Percentiles rank a stretch among this genome's conserved stretches.
phyloP scores from a whole-genome alignment of 306 rosid genomes.

The Dalbergia oliveri region DNA sequence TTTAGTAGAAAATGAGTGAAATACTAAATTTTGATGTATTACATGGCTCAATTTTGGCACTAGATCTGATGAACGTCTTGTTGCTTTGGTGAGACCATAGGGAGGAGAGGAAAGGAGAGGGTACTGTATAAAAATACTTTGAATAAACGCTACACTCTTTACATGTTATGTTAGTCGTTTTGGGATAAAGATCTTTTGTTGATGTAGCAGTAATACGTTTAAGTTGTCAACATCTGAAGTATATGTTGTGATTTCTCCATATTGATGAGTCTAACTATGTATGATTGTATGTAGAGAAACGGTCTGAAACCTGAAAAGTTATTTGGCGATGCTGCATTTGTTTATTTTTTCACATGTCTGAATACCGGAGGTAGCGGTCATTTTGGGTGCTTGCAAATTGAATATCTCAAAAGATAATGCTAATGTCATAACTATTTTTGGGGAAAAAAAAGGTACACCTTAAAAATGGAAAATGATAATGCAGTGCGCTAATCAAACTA shows the following conservation, averaged over 20 bases:
- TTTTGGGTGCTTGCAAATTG: background rate
- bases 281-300: background rate
- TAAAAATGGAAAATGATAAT: no score
- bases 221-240: background rate
- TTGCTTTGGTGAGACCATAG: constrained; percentile 3
- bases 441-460: no score
- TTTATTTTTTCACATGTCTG: no score
- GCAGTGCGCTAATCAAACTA: no score
- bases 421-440: background rate
- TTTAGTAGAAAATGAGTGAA: constrained; percentile 39
- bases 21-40: constrained; percentile 1
- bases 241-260: constrained; percentile 19
- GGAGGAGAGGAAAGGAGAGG: constrained; percentile 20
- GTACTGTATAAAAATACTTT: constrained; percentile 28
- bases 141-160: constrained; percentile 17
- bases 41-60: constrained; percentile 40
- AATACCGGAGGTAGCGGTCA: no score
- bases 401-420: background rate
- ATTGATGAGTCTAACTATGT: background rate
- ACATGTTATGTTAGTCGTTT: constrained; percentile 22
- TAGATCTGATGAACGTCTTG: constrained; percentile 38
- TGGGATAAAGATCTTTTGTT: background rate
- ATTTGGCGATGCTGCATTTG: no score
- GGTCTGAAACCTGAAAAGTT: background rate
- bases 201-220: no score